phyloP scores from a whole-genome alignment of 75 land plant species.

The Pinus taeda region DNA sequence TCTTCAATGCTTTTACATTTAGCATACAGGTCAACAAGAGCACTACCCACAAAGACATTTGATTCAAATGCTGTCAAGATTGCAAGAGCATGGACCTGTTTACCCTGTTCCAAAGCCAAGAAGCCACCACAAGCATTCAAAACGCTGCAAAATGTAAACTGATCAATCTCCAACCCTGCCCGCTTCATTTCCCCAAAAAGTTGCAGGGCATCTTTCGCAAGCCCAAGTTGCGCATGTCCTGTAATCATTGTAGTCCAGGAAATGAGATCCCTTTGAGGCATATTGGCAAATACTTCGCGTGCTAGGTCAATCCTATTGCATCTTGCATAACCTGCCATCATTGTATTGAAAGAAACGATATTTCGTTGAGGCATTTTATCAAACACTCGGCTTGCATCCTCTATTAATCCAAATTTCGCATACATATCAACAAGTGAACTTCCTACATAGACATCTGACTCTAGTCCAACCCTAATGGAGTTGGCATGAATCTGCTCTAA shows the following conservation, averaged over 20 bases:
- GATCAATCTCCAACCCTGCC: constrained; percentile 40
- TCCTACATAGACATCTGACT: background rate
- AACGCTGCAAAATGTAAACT: constrained; percentile 50
- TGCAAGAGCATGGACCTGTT: constrained; percentile 44
- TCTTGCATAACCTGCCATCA: constrained; percentile 45
- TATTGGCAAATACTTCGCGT: constrained; percentile 33
- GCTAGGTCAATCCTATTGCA: constrained; percentile 29
- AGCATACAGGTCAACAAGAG: constrained; percentile 59
- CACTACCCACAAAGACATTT: constrained; percentile 51
- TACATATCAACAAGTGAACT: constrained; percentile 9
- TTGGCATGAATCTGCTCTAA: constrained; percentile 24
- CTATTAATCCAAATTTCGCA: background rate
- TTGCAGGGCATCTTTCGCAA: constrained; percentile 26
- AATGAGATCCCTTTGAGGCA: constrained; percentile 18
- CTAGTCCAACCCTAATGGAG: background rate
- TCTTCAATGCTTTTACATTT: constrained; percentile 58
- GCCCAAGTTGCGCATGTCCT: constrained; percentile 2
- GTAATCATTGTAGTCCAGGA: constrained; percentile 16
- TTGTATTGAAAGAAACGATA: constrained; percentile 5
- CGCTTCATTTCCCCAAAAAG: constrained; percentile 49
- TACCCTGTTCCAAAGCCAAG: constrained; percentile 47
- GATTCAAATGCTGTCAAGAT: constrained; percentile 33
- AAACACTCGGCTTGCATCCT: background rate
- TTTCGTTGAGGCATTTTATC: constrained; percentile 4
- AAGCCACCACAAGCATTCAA: constrained; percentile 53